Evolutionary conservation across 2,329 filamentous ascomycete genomes (phyloP).

Genomic region (Fusarium sp.): DNA sequence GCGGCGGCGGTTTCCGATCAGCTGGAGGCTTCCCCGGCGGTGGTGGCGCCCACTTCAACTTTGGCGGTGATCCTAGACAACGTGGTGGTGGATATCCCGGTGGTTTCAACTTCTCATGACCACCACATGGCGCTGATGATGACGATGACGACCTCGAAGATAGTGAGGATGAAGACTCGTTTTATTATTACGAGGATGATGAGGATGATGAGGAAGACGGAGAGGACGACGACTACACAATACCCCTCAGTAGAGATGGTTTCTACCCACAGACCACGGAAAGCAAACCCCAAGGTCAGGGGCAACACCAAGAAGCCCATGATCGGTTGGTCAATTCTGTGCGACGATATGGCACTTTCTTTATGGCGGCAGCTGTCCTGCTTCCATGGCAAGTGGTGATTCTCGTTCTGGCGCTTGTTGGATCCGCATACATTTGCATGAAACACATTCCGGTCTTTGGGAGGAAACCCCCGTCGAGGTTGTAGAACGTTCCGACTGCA

Average conservation of each 20-base stretch:
- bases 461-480: slow-evolving; percentile 34
- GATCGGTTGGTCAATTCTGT: slow-evolving; percentile 56
- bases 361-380: slow-evolving; percentile 60
- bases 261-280: slow-evolving; percentile 25
- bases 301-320: slow-evolving; percentile 50
- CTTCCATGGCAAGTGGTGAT: slow-evolving; percentile 58
- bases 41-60: slow-evolving; percentile 69
- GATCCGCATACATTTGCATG: slow-evolving; percentile 57
- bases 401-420: slow-evolving; percentile 51
- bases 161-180: slow-evolving; percentile 45
- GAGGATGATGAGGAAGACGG: slow-evolving; percentile 42
- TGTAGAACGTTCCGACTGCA: slow-evolving; percentile 43
- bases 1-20: slow-evolving; percentile 64
- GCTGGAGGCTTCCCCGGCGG: slow-evolving; percentile 64
- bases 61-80: slow-evolving; percentile 56
- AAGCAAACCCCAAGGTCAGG: slow-evolving; percentile 48
- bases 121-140: slow-evolving; percentile 58
- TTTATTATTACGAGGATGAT: slow-evolving; percentile 42
- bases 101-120: slow-evolving; percentile 62
- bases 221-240: slow-evolving; percentile 44
- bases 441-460: slow-evolving; percentile 43
- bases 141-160: slow-evolving; percentile 50
- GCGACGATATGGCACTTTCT: slow-evolving; percentile 56
- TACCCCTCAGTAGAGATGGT: slow-evolving; percentile 38
- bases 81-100: slow-evolving; percentile 54